Conservation (phyloP, 2,329 filamentous ascomycete species). For the Ceratocystis variospora region DNA sequence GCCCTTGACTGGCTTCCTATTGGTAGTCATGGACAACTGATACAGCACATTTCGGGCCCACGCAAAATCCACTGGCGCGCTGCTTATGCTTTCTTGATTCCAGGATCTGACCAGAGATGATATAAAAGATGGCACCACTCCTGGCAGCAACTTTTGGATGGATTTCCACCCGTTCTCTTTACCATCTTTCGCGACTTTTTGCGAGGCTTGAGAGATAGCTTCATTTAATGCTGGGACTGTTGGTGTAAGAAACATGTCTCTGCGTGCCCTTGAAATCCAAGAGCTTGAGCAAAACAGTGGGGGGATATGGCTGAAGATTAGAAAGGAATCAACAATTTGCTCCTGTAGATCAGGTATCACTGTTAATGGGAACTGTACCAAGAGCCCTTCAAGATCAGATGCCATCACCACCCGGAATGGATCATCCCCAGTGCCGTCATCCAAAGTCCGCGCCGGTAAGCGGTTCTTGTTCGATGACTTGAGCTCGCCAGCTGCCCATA, state of each 20-base stretch:
- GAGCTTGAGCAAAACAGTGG: constrained; percentile 20
- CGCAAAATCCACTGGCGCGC: constrained; percentile 26
- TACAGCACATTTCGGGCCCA: constrained; percentile 44
- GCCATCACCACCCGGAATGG: constrained; percentile 72
- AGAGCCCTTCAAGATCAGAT: constrained; percentile 53
- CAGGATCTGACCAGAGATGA: neutral
- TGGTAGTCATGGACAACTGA: constrained; percentile 38
- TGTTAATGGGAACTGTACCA: constrained; percentile 38
- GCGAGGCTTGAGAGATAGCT: neutral
- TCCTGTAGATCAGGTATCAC: constrained; percentile 28
- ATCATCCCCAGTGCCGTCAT: constrained; percentile 64
- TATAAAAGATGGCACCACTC: constrained; percentile 8
- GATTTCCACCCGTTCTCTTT: neutral
- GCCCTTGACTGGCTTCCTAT: constrained; percentile 18
- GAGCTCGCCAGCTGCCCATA: constrained; percentile 43
- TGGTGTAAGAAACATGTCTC: constrained; percentile 38
- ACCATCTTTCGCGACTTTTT: neutral
- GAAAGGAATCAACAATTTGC: constrained; percentile 53
- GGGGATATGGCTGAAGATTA: constrained; percentile 49
- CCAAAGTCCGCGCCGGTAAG: constrained; percentile 58
- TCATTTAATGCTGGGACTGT: constrained; percentile 23
- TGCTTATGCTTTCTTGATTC: neutral
- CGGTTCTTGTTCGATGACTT: constrained; percentile 34
- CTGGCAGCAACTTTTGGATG: neutral
- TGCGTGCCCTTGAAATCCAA: constrained; percentile 28